Percentiles rank a stretch among this genome's conserved stretches.
Evolutionary conservation across 208 protist genomes (phyloP).

Genomic region (Wallacemonas sp.): DNA sequence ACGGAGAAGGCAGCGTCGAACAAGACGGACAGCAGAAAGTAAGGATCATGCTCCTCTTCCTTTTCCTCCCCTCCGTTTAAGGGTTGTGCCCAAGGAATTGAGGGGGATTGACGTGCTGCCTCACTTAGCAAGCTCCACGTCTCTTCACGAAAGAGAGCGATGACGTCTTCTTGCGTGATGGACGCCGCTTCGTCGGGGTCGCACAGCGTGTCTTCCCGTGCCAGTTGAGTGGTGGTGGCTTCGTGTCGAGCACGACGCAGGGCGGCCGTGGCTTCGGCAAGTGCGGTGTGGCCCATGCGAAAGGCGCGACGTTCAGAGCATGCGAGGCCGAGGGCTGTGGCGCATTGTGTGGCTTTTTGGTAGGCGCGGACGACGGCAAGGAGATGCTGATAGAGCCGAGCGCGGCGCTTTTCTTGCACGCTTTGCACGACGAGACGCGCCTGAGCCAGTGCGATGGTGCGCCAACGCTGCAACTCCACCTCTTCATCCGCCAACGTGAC

Average conservation of each 20-base stretch:
- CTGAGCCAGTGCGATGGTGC: neutral
- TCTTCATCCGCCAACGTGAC: neutral
- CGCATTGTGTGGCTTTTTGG: too few relatives aligned
- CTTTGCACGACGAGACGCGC: neutral
- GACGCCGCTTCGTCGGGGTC: neutral
- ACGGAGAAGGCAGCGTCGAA: conserved; percentile 6
- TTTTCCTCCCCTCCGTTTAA: too few relatives aligned
- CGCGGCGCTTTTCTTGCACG: neutral
- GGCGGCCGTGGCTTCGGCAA: too few relatives aligned
- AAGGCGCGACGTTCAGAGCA: neutral
- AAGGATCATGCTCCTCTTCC: neutral
- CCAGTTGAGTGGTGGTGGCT: neutral
- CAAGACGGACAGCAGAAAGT: neutral
- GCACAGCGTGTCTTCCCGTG: neutral
- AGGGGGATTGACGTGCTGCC: neutral
- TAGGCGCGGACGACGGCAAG: neutral
- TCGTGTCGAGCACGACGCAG: neutral
- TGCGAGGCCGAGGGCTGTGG: too few relatives aligned
- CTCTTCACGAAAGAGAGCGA: neutral
- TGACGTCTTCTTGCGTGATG: neutral
- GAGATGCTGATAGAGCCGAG: neutral
- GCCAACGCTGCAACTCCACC: neutral
- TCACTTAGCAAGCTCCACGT: neutral
- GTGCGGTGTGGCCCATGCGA: too few relatives aligned
- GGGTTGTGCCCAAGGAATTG: too few relatives aligned